phyloP scores from a whole-genome alignment of 2,329 filamentous ascomycete species.

The Epichloe scottii region DNA sequence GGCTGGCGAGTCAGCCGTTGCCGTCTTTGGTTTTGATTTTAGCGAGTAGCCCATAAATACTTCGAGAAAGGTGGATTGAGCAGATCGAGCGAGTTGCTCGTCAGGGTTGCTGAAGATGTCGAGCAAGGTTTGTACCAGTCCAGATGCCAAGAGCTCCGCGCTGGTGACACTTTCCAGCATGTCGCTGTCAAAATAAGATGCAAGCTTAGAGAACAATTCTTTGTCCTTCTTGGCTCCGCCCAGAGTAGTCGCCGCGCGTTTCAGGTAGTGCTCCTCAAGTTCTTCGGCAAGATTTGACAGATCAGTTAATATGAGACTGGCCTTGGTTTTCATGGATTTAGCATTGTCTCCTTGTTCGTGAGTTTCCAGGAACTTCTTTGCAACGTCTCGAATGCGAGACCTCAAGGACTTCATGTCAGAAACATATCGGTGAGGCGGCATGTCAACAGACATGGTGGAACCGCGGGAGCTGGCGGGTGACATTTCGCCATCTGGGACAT shows the following conservation, averaged over 20 bases:
- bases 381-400: constrained; percentile 59
- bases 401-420: constrained; percentile 42
- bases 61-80: constrained; percentile 74
- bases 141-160: constrained; percentile 82
- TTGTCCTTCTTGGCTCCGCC: constrained; percentile 34
- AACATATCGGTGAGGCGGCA: constrained; percentile 34
- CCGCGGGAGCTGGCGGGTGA: constrained; percentile 55
- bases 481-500: constrained; percentile 39
- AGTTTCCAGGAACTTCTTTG: constrained; percentile 69
- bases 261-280: constrained; percentile 59
- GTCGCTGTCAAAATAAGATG: constrained; percentile 77
- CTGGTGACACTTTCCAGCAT: constrained; percentile 89
- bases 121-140: constrained; percentile 73
- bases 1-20: constrained; percentile 53
- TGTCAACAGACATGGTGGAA: constrained; percentile 52
- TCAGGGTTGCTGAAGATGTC: constrained; percentile 67
- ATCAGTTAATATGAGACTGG: constrained; percentile 59
- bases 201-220: constrained; percentile 61
- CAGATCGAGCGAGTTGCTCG: constrained; percentile 47
- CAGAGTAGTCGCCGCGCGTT: constrained; percentile 33
- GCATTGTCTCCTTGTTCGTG: constrained; percentile 68
- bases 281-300: constrained; percentile 60
- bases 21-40: constrained; percentile 51
- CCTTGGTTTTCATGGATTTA: constrained; percentile 65
- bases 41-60: constrained; percentile 77